phyloP scores from a whole-genome alignment of 768 basidiomycete genomes.

The Trametes punicea region DNA sequence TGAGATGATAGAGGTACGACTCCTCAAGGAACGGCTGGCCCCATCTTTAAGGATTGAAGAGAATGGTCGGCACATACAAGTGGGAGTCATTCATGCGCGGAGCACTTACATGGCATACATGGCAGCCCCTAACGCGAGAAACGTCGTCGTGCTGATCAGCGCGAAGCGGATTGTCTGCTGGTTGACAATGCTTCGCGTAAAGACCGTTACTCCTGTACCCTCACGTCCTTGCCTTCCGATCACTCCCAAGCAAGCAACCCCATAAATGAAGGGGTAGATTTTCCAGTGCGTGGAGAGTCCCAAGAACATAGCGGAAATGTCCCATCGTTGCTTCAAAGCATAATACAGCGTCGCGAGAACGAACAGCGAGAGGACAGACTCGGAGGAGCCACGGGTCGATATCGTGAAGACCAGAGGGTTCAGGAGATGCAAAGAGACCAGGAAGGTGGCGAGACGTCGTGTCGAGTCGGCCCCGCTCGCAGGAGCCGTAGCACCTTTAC shows the following conservation, averaged over 20 bases:
- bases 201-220: constrained; percentile 24
- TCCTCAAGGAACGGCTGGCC: constrained; percentile 89
- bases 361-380: constrained; percentile 77
- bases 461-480: background rate
- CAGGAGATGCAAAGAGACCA: constrained; percentile 73
- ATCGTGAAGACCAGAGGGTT: constrained; percentile 96
- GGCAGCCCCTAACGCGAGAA: constrained; percentile 52
- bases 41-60: constrained; percentile 59
- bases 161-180: constrained; percentile 59
- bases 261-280: constrained; percentile 93
- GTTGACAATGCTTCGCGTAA: constrained; percentile 45
- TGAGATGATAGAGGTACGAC: constrained; percentile 89
- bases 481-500: background rate
- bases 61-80: background rate
- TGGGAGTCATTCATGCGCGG: background rate
- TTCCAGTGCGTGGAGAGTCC: constrained; percentile 94
- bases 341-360: constrained; percentile 69
- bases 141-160: constrained; percentile 64
- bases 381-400: constrained; percentile 95
- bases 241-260: constrained; percentile 66
- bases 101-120: constrained; percentile 74
- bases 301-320: constrained; percentile 63
- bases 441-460: constrained; percentile 46
- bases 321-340: constrained; percentile 57
- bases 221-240: constrained; percentile 33